A percentile compares a stretch with the other conserved stretches of the same genome.
Conservation (phyloP, 495 filamentous ascomycete species). For the Hyaloscypha bicolor region DNA sequence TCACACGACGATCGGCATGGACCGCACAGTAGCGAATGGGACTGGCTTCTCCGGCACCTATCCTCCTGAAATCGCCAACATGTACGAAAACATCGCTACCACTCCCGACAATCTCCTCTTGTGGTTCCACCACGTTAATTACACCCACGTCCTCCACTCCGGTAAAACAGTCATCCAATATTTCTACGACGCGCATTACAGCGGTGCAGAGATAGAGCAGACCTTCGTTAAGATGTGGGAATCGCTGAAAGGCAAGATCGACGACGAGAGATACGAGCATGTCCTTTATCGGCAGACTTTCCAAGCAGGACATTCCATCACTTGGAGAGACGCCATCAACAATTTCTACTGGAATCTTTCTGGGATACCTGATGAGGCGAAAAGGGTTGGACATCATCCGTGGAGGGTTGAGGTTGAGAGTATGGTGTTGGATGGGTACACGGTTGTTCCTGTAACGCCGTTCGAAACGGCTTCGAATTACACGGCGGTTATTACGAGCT, state of each 20-base stretch:
- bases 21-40: conserved; percentile 67
- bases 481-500: conserved; percentile 49
- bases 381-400: conserved; percentile 58
- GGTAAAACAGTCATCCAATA: conserved; percentile 76
- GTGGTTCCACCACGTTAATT: conserved; percentile 78
- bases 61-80: conserved; percentile 55
- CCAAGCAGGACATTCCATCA: conserved; percentile 68
- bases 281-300: conserved; percentile 58
- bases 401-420: conserved; percentile 67
- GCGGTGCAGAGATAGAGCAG: conserved; percentile 60
- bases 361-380: conserved; percentile 54
- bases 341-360: conserved; percentile 64
- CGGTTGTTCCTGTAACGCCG: conserved; percentile 49
- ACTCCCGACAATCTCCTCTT: conserved; percentile 71
- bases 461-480: conserved; percentile 56
- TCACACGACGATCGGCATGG: conserved; percentile 64
- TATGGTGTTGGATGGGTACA: conserved; percentile 61
- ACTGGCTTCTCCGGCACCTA: conserved; percentile 69
- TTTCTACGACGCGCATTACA: conserved; percentile 74
- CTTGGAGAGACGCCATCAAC: conserved; percentile 68
- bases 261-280: conserved; percentile 62
- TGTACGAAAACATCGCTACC: conserved; percentile 61
- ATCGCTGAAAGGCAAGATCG: conserved; percentile 55
- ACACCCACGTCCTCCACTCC: conserved; percentile 63
- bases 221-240: conserved; percentile 58